Percentiles rank a stretch among this genome's conserved stretches.
Conservation (phyloP, 2,329 filamentous ascomycete genomes). For the Aspergillus terreus region DNA sequence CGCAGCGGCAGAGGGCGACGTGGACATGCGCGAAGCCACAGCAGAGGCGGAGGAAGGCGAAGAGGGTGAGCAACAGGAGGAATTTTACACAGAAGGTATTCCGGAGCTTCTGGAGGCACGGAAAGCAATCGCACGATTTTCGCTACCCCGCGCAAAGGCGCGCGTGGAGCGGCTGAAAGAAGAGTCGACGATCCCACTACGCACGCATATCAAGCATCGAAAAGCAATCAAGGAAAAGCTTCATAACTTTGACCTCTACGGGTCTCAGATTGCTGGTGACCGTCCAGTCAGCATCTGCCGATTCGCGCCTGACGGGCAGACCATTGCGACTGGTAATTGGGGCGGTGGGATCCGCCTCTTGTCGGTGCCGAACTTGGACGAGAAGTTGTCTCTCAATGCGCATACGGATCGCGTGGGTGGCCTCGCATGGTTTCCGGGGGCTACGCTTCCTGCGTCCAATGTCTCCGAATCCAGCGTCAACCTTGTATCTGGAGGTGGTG, state of each 20-base stretch:
- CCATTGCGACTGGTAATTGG: constrained; percentile 89
- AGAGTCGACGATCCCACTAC: constrained; percentile 77
- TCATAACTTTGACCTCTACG: constrained; percentile 81
- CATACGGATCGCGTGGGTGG: constrained; percentile 89
- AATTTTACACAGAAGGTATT: constrained; percentile 88
- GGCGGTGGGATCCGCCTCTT: constrained; percentile 83
- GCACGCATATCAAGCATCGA: constrained; percentile 88
- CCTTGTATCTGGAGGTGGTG: constrained; percentile 84
- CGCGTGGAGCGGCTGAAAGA: constrained; percentile 72
- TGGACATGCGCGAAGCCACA: constrained; percentile 52
- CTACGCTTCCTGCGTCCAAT: constrained; percentile 67
- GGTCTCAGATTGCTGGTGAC: constrained; percentile 88
- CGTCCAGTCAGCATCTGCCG: constrained; percentile 87
- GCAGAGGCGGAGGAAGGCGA: constrained; percentile 54
- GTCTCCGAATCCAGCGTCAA: constrained; percentile 74
- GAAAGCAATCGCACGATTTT: constrained; percentile 75
- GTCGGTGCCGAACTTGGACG: constrained; percentile 75
- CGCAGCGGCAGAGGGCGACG: constrained; percentile 48
- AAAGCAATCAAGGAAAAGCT: constrained; percentile 83
- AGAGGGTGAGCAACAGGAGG: constrained; percentile 75
- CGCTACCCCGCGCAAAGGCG: constrained; percentile 74
- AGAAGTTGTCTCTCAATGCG: constrained; percentile 71
- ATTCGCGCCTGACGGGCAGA: constrained; percentile 79
- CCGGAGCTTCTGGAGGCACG: constrained; percentile 71
- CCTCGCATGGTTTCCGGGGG: constrained; percentile 81